These are phyloP conservation scores for Chytridiales sp. DNA, from an alignment of 371 early-diverging fungal species.

Conservation along the genomic window DNA sequence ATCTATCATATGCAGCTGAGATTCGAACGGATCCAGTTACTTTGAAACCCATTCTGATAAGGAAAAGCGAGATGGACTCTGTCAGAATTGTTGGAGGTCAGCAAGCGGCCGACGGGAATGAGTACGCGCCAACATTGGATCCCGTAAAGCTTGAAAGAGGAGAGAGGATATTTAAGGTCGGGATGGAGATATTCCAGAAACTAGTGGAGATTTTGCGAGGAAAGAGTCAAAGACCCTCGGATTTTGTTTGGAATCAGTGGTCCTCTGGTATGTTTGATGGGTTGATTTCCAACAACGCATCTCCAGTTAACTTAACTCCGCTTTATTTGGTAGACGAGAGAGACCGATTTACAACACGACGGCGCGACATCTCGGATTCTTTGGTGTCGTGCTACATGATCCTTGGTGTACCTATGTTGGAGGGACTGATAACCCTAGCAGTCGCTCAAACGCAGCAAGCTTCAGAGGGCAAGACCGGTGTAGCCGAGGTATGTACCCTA, in stretches of 20 bases:
- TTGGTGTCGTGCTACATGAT: slow-evolving; percentile 71
- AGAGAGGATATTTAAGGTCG: not conserved
- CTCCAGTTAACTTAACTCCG: too few species aligned
- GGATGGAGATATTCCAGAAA: slow-evolving; percentile 47
- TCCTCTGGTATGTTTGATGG: slow-evolving; percentile 48
- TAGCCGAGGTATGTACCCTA: slow-evolving; percentile 22
- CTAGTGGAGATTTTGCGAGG: slow-evolving; percentile 53
- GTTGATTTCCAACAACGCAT: not conserved
- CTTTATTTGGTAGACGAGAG: slow-evolving; percentile 42
- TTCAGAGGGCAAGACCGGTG: not conserved
- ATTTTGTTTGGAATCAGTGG: slow-evolving; percentile 59
- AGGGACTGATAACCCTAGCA: slow-evolving; percentile 57
- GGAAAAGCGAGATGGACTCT: not conserved
- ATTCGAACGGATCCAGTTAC: slow-evolving; percentile 24
- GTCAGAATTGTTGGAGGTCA: not conserved
- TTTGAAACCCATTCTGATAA: slow-evolving; percentile 8
- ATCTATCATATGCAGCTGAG: too few species aligned
- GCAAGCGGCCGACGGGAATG: not conserved
- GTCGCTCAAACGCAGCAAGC: slow-evolving; percentile 27
- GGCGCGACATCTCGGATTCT: slow-evolving; percentile 74
- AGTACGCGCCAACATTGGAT: not conserved
- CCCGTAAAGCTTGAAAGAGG: not conserved
- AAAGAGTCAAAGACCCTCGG: slow-evolving; percentile 61
- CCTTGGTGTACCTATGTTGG: slow-evolving; percentile 62
- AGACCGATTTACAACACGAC: slow-evolving; percentile 67